phyloP scores from a whole-genome alignment of 2,329 filamentous ascomycete species.

The Paecilomyces variotii region DNA sequence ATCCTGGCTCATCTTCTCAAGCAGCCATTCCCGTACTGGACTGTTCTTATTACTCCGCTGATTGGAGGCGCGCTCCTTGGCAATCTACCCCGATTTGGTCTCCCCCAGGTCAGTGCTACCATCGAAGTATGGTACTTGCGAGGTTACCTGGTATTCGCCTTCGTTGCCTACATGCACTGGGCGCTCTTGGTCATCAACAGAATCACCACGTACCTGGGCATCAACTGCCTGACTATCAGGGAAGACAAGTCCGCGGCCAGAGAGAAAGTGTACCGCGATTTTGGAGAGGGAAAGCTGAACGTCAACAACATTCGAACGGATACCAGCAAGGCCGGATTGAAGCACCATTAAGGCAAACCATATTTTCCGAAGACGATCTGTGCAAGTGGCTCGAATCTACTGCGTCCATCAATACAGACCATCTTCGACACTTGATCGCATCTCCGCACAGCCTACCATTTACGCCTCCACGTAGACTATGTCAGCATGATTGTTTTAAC shows the following conservation, averaged over 20 bases:
- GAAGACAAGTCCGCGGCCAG: slow-evolving; percentile 24
- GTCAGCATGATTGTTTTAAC: background rate
- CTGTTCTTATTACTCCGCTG: slow-evolving; percentile 78
- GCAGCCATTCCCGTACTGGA: slow-evolving; percentile 96
- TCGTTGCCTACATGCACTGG: slow-evolving; percentile 87
- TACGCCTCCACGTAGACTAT: background rate
- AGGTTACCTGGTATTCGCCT: slow-evolving; percentile 73
- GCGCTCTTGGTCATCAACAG: slow-evolving; percentile 81
- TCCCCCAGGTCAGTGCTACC: slow-evolving; percentile 56
- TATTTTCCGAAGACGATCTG: background rate
- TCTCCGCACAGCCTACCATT: background rate
- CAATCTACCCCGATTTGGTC: slow-evolving; percentile 71
- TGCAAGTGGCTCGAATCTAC: background rate
- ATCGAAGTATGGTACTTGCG: slow-evolving; percentile 75
- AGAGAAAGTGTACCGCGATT: slow-evolving; percentile 27
- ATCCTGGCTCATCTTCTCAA: slow-evolving; percentile 90
- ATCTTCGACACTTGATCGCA: background rate
- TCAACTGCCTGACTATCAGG: slow-evolving; percentile 84
- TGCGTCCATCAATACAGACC: background rate
- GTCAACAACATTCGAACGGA: background rate
- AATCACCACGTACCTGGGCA: slow-evolving; percentile 86
- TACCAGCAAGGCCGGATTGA: background rate
- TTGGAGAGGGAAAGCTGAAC: slow-evolving; percentile 19
- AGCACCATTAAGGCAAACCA: background rate
- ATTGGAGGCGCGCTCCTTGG: slow-evolving; percentile 74